Evolutionary conservation across 345 rosid species (phyloP), one percentile per base, ranked within the genome.

Genomic region (Rhodamnia rubescens): DNA sequence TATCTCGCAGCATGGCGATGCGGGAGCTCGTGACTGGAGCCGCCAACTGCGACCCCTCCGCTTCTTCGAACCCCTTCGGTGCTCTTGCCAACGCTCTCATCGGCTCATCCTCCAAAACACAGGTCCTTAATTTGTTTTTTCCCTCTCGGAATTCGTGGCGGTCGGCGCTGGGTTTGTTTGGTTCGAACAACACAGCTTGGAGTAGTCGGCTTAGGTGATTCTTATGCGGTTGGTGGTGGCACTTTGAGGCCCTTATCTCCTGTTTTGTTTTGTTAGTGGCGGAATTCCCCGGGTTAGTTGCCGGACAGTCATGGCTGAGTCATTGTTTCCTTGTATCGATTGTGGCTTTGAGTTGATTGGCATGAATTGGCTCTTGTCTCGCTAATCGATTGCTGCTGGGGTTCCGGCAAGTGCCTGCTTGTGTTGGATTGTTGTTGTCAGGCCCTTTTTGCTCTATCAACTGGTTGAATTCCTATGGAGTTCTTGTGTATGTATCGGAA

Each of bases 21-120:
- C 90, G 99, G 82, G 99, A 97, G 84, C 91, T 97, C 11, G 98
- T 94, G n/a, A 86, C 93, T 4, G 99, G 99, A 56, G 99, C 98
- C 82, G 99, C 99, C 52, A 98, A 98, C 26, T 97, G 99, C 50
- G 96, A 98, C 1, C 98, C 98, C 20, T 96, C 99, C 83, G 93
- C 96, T 86, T 93, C 98, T 32, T 91, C 99, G 29, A 97, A 97
- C 84, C 99, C 99, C 55, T 88, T 97, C 26, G 98, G 99, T 27
- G 94, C 99, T 87, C 94, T 97, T 54, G 96, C 99, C 89, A 97
- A 96, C 94, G 93, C 95, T 81, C 90, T 97, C 50, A 90, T 95
- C 50, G 98, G 98, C 85, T 93, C 99, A 6, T 96, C 99, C 84
- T 96, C 98, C 86, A 96, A 96, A 89, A 93, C 93, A 53, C 98